These are phyloP conservation scores for Dipteronia dyeriana DNA, from an alignment of 345 rosid genomes.

Conservation along the genomic window DNA sequence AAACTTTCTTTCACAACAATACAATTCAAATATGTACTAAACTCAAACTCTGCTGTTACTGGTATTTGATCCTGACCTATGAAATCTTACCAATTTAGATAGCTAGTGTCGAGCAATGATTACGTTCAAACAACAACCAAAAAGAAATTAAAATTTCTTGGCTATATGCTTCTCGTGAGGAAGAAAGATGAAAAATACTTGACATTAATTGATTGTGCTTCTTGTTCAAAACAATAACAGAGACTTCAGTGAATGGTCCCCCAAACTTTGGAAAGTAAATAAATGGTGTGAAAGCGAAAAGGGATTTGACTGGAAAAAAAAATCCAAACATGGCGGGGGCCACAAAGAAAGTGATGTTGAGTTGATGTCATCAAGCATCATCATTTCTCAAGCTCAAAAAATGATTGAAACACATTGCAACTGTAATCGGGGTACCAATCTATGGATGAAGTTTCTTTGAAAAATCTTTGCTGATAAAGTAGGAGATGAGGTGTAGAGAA, in stretches of 20 bases:
- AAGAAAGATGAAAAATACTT: no score
- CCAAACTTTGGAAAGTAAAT: background rate
- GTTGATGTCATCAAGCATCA: background rate
- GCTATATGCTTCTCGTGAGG: no score
- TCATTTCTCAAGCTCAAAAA: background rate
- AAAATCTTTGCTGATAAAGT: background rate
- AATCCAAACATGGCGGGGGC: background rate
- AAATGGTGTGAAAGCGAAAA: background rate
- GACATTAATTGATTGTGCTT: no score
- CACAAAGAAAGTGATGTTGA: constrained; percentile 5
- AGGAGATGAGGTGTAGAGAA: background rate
- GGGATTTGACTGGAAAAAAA: background rate
- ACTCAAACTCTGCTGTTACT: background rate
- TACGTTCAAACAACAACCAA: background rate
- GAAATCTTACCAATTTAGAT: background rate
- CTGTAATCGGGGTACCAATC: background rate
- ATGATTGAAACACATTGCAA: background rate
- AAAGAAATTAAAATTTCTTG: no score
- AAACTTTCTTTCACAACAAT: no score
- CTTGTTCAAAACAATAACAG: no score
- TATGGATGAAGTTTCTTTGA: background rate
- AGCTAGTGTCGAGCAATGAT: background rate
- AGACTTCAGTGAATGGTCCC: no score
- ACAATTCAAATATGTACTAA: no score
- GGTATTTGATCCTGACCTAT: background rate